Conservation (phyloP, 805 yeast genomes). For the Isabelozyma pseudorhagii region DNA sequence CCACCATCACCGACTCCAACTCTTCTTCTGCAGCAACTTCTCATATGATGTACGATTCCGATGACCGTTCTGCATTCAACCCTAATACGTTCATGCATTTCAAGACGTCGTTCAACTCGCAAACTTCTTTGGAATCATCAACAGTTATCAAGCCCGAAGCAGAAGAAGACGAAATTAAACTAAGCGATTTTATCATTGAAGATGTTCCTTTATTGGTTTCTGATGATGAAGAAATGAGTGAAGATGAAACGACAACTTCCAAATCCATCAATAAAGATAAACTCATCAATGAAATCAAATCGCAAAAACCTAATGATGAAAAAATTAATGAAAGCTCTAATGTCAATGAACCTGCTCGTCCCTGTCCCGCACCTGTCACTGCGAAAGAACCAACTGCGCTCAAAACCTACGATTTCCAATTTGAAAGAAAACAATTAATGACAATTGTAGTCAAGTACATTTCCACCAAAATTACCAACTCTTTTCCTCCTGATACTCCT, state of each 20-base stretch:
- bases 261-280: conserved; percentile 8
- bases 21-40: not conserved
- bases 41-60: not conserved
- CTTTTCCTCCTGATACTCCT: conserved; percentile 41
- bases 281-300: conserved; percentile 2
- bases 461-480: conserved; percentile 40
- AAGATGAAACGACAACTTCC: conserved; percentile 15
- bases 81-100: conserved; percentile 1
- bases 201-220: conserved; percentile 33
- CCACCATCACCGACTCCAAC: not conserved
- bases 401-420: conserved; percentile 11
- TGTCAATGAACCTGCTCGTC: not conserved
- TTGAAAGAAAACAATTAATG: conserved; percentile 38
- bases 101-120: not conserved
- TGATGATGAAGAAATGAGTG: conserved; percentile 27
- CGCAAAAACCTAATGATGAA: not conserved
- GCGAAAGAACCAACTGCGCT: no score
- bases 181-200: conserved; percentile 14
- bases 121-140: not conserved
- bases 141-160: not conserved
- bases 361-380: no score
- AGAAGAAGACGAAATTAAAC: conserved; percentile 8
- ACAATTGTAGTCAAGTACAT: conserved; percentile 40
- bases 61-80: conserved; percentile 1
- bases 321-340: not conserved